Evolutionary conservation across 2,329 filamentous ascomycete species (phyloP).

Genomic region (Ampelomyces quisqualis): DNA sequence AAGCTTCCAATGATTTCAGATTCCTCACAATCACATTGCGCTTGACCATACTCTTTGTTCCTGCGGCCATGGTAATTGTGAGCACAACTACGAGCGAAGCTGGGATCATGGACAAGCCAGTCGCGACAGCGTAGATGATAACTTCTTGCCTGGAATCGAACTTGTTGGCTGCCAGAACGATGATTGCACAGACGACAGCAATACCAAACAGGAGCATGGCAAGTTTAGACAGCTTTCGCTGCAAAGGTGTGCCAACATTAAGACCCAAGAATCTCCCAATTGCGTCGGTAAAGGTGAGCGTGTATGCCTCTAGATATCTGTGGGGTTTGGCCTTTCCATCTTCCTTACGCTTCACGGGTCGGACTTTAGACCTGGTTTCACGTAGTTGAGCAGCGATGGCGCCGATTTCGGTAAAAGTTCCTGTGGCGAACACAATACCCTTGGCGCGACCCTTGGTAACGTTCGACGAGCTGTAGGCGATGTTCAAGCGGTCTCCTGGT

Average conservation of each 20-base stretch:
- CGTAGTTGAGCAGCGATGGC: constrained; percentile 69
- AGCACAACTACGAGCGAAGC: constrained; percentile 42
- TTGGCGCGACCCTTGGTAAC: constrained; percentile 69
- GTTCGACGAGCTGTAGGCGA: constrained; percentile 65
- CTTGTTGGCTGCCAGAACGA: constrained; percentile 44
- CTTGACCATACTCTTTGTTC: constrained; percentile 42
- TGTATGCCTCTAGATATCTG: constrained; percentile 53
- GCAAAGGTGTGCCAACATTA: constrained; percentile 43
- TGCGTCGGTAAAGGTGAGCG: constrained; percentile 50
- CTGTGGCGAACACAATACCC: constrained; percentile 67
- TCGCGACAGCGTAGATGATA: constrained; percentile 45
- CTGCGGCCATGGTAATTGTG: constrained; percentile 45
- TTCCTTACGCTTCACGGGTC: constrained; percentile 47
- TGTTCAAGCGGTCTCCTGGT: constrained; percentile 68
- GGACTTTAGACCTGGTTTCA: constrained; percentile 45
- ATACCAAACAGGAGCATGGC: constrained; percentile 41
- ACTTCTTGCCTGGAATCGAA: constrained; percentile 45
- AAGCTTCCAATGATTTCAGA: constrained; percentile 39
- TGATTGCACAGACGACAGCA: constrained; percentile 43
- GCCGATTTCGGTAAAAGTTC: constrained; percentile 72
- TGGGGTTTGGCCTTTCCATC: constrained; percentile 39
- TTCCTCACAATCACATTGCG: constrained; percentile 41
- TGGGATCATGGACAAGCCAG: constrained; percentile 43
- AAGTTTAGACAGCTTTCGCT: constrained; percentile 41
- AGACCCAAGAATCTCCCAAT: constrained; percentile 45